Evolutionary conservation across 2,329 filamentous ascomycete genomes (phyloP), one percentile per base, ranked within the genome.

Genomic region (Leptographium radiaticola): DNA sequence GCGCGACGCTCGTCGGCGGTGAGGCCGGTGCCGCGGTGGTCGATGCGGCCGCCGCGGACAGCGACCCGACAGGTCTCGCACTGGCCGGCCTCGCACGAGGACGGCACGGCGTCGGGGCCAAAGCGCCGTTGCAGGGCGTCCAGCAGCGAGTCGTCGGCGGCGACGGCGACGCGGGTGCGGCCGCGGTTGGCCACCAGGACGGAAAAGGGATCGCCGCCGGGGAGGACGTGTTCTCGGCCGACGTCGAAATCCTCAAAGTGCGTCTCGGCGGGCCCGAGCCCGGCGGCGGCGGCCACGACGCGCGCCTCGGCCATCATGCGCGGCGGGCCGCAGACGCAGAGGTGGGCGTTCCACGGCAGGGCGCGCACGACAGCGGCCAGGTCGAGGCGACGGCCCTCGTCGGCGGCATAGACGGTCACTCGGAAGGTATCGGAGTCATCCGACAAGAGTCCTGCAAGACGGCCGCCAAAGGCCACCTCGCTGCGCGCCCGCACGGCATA

Each of bases 291-390:
- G 0, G 74, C 72, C 13, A 70, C 70, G 2, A 59, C 59, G 20
- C 62, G 62, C 0, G 76, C 73, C 45, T 73, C 75, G 7, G 77
- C 71, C 69, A 83, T 78, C 66, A 85, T 72, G 9, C 75, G 69
- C 10, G 62, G 59, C 0, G 81, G 80, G 0, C 82, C 81, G 62
- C 81, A 85, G 30, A 78, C 74, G 62, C 83, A 84, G 5, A 84
- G 65, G 51, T 77, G 75, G 11, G 75, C 75, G 59, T 78, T 80
- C 72, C 73, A 76, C 6, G 70, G 66, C 51, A 76, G 65, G 0
- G 58, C 62, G 1, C 64, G 61, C 11, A 84, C 63, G 25, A 84
- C 70, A 0, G 59, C 53, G 0, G 55, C 39, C 6, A 84, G 66
- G 57, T 81, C 68, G 65, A 84, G 72, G 12, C 78, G 69, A 58